A percentile compares a stretch with the other conserved stretches of the same genome.
Conservation (phyloP, 1,139 yeast species). For the Debaryomyces nepalensis region DNA sequence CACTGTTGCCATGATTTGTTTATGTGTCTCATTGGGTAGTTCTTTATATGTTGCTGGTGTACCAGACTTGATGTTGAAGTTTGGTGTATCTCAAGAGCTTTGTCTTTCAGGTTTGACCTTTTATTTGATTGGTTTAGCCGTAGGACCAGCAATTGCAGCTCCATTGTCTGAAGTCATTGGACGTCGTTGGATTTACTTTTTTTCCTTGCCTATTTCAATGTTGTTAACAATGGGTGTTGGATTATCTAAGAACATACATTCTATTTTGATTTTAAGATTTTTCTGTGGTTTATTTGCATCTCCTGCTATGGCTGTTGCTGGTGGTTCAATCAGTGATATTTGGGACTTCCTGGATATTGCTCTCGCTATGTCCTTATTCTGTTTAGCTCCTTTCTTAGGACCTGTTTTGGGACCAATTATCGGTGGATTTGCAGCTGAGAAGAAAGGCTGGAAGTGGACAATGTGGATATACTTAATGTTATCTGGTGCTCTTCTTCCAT, state of each 20-base stretch:
- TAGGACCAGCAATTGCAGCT: constrained; percentile 77
- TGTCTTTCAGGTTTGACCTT: constrained; percentile 71
- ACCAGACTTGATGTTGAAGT: constrained; percentile 28
- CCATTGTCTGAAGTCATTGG: constrained; percentile 80
- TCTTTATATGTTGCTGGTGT: constrained; percentile 65
- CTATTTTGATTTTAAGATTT: constrained; percentile 71
- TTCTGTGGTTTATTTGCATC: constrained; percentile 81
- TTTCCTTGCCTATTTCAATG: constrained; percentile 69
- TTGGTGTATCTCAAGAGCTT: constrained; percentile 60
- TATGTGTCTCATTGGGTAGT: constrained; percentile 73
- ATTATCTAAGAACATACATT: constrained; percentile 57
- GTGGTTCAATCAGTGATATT: constrained; percentile 81
- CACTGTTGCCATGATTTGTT: constrained; percentile 64
- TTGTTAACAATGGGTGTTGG: constrained; percentile 80
- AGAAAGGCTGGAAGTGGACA: constrained; percentile 76
- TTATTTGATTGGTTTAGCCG: constrained; percentile 70
- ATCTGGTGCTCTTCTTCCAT: constrained; percentile 66
- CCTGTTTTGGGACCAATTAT: constrained; percentile 84
- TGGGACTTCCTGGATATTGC: constrained; percentile 71
- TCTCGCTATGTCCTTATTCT: constrained; percentile 70
- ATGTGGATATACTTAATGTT: constrained; percentile 78
- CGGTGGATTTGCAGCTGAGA: constrained; percentile 76
- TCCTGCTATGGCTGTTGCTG: constrained; percentile 86
- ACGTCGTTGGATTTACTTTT: constrained; percentile 62
- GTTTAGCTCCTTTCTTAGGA: constrained; percentile 74